These are phyloP conservation scores for Ambrosiella beaveri DNA, from an alignment of 2,329 filamentous ascomycete genomes.

Conservation along the genomic window DNA sequence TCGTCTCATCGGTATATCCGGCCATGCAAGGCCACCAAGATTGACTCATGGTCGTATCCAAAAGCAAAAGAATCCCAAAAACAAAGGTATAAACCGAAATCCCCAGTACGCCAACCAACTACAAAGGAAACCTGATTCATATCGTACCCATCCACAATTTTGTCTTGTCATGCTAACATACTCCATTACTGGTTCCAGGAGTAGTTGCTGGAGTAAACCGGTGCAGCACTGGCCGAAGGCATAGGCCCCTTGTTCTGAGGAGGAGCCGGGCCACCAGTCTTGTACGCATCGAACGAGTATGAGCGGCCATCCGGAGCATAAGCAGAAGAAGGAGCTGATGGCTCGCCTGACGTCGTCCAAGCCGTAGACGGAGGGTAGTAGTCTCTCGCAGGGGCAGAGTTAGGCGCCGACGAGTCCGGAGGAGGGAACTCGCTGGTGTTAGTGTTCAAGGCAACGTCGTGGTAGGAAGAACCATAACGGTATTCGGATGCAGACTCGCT, in stretches of 20 bases:
- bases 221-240: constrained; percentile 7
- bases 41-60: background rate
- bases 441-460: constrained; percentile 18
- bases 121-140: background rate
- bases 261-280: constrained; percentile 23
- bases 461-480: constrained; percentile 34
- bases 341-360: constrained; percentile 24
- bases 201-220: constrained; percentile 32
- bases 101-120: background rate
- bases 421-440: constrained; percentile 13
- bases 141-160: background rate
- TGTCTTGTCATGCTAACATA: background rate
- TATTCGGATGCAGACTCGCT: constrained; percentile 37
- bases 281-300: constrained; percentile 35
- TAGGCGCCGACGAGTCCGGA: constrained; percentile 18
- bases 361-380: constrained; percentile 35
- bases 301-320: constrained; percentile 19
- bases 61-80: background rate
- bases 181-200: constrained; percentile 33
- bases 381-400: constrained; percentile 24
- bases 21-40: background rate
- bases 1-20: background rate
- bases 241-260: constrained; percentile 19
- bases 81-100: constrained; percentile 1
- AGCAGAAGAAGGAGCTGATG: constrained; percentile 5